Evolutionary conservation across 1,284 basidiomycete species (phyloP), one percentile per base, ranked within the genome.

Genomic region (Cerrena zonata): DNA sequence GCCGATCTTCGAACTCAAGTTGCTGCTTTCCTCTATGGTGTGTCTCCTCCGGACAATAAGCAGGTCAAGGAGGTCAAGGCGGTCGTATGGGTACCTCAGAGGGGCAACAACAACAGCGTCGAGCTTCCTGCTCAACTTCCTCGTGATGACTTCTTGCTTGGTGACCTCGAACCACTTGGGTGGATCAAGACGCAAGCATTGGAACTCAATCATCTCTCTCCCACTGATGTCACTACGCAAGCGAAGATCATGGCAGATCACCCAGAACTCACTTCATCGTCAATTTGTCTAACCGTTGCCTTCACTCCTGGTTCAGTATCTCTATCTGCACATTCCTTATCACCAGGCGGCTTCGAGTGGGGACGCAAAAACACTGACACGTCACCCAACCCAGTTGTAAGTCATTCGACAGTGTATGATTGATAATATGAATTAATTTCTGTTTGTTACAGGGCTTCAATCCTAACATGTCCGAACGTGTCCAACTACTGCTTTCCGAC

Each of bases 21-120:
- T 39, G 94, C 93, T 0, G 95, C 87, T 0, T 96, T 86, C 76
- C 68, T 99, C 55, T 99, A 96, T 66, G 96, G 96, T 56, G 77
- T 79, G 10, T 94, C 91, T 19, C 95, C 96, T 4, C 80, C 91
- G 1, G 94, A 99, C 70, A 98, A 98, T 76, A 90, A 91, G 58
- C 93, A 95, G 67, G 96, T 99, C 58, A 97, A 98, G 74, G 96
- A 99, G 74, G 90, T 99, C 72, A 96, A 95, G 77, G 94, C 93
- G 19, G 78, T 99, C 42, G 94, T 84, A 10, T 96, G 94, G 89
- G 83, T 94, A 23, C 96, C 96, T 25, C 96, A 99, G 69, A 84
- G 94, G 42, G 95, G 96, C 42, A 94, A 89, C 63, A 96, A 97
- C 69, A 95, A 90, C 66, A 85, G 82, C 42, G 86, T 97, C 19